These are phyloP conservation scores for Pelargonium myrrhifolium DNA, from an alignment of 441 rosid species.

Conservation along the genomic window DNA sequence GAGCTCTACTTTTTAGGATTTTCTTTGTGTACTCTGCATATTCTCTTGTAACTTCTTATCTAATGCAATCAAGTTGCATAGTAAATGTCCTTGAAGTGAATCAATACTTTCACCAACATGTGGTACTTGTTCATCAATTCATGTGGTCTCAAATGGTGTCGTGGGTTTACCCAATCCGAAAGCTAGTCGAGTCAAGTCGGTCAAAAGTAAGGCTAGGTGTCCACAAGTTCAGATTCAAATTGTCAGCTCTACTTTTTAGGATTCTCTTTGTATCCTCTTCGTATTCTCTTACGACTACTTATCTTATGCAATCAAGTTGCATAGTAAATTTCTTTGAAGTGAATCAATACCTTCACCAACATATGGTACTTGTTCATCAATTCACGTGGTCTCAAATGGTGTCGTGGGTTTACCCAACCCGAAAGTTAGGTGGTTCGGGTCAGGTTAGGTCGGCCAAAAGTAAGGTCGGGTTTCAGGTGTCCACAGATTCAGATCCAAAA, in stretches of 20 bases:
- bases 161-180: too few species aligned
- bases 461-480: too few species aligned
- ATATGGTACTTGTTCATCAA: background rate
- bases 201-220: too few species aligned
- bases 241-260: too few species aligned
- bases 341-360: background rate
- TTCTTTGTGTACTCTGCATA: background rate
- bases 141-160: background rate
- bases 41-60: background rate
- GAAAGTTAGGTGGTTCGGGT: too few species aligned
- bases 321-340: background rate
- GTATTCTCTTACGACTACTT: background rate
- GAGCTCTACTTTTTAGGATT: background rate
- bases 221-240: too few species aligned
- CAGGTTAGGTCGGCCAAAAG: too few species aligned
- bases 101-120: background rate
- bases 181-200: too few species aligned
- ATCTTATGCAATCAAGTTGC: background rate
- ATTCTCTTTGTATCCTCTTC: background rate
- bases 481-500: too few species aligned
- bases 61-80: background rate
- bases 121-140: background rate
- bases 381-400: background rate
- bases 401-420: too few species aligned
- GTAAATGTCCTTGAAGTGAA: background rate